Evolutionary conservation across 1,139 yeast species (phyloP).

Genomic region (Candida neerlandica): DNA sequence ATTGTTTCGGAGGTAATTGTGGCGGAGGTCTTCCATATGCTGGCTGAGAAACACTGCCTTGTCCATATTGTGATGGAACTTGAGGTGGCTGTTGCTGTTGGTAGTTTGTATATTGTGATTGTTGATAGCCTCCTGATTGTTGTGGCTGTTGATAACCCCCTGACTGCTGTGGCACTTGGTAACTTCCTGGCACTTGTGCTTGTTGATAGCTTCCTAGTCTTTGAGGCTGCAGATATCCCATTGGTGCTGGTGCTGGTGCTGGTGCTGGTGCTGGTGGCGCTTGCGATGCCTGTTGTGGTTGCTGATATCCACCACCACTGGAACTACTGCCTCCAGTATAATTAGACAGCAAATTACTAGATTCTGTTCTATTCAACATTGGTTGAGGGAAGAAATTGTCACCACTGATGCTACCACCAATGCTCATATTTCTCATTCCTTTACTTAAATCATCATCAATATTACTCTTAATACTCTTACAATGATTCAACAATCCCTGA

Average conservation of each 20-base stretch:
- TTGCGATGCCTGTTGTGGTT: background rate
- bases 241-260: background rate
- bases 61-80: slow-evolving; percentile 5
- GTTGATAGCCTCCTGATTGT: slow-evolving; percentile 6
- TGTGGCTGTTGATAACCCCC: slow-evolving; percentile 9
- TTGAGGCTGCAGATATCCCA: background rate
- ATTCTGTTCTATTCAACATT: slow-evolving; percentile 6
- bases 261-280: background rate
- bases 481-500: slow-evolving; percentile 46
- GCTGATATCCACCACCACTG: background rate
- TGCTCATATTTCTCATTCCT: slow-evolving; percentile 5
- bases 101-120: background rate
- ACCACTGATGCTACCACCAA: background rate
- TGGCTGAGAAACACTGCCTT: background rate
- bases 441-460: slow-evolving; percentile 6
- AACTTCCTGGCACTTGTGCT: background rate
- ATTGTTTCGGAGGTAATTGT: slow-evolving; percentile 25
- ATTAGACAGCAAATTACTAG: slow-evolving; percentile 2
- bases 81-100: slow-evolving; percentile 14
- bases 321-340: slow-evolving; percentile 4
- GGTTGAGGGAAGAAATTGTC: slow-evolving; percentile 4
- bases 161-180: background rate
- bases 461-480: slow-evolving; percentile 4
- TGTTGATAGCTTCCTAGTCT: background rate
- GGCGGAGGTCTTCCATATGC: slow-evolving; percentile 18